A percentile compares a stretch with the other conserved stretches of the same genome.
These are phyloP conservation scores for Irpex sp. DNA, from an alignment of 1,284 basidiomycete genomes.

Conservation along the genomic window DNA sequence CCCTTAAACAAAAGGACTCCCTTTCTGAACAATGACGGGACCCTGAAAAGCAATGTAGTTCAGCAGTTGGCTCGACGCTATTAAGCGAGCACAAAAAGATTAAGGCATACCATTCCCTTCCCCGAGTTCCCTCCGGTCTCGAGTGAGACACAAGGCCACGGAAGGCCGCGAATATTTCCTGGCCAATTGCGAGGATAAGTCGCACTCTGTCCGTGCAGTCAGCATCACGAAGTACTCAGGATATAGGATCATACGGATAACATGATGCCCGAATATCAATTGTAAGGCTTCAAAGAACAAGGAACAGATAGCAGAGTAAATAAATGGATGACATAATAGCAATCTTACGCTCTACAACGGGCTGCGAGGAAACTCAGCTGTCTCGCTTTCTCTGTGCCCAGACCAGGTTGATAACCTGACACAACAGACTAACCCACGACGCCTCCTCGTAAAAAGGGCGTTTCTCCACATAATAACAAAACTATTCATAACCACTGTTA, in stretches of 20 bases:
- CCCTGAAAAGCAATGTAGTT: no score
- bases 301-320: neutral
- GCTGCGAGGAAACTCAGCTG: neutral
- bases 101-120: no score
- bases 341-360: no score
- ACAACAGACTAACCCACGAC: neutral
- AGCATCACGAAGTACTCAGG: neutral
- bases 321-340: neutral
- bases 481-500: no score
- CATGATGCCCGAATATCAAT: no score
- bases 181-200: no score
- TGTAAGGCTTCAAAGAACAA: neutral
- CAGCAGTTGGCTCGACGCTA: no score
- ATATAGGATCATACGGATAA: no score
- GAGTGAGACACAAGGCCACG: neutral
- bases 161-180: no score
- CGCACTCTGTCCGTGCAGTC: neutral
- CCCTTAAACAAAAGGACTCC: no score
- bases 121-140: neutral
- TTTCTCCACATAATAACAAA: neutral
- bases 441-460: neutral
- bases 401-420: constrained; percentile 1
- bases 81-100: no score
- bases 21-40: no score
- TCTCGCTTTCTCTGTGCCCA: neutral